These are phyloP conservation scores for Tricholoma saponaceum DNA, from an alignment of 768 basidiomycete genomes.

Conservation along the genomic window DNA sequence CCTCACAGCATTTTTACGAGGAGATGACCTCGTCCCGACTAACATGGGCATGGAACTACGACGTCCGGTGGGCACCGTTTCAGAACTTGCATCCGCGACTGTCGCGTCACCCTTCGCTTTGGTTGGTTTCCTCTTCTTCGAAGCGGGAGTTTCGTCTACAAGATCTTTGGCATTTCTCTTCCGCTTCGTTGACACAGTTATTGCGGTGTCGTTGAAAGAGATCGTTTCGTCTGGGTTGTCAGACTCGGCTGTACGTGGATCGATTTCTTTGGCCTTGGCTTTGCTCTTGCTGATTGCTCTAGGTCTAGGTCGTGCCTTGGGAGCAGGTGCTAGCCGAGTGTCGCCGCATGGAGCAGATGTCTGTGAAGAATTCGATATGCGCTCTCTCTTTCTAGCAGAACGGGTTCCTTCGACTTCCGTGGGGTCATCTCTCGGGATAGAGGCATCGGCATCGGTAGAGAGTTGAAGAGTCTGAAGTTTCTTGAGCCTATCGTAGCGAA, in stretches of 20 bases:
- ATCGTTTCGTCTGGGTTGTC: not conserved
- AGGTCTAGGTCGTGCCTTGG: conserved; percentile 10
- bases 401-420: not conserved
- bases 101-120: not conserved
- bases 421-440: not conserved
- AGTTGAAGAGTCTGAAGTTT: conserved; percentile 14
- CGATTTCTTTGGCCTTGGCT: conserved; percentile 10
- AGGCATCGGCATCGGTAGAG: conserved; percentile 7
- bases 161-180: conserved; percentile 1
- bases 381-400: not conserved
- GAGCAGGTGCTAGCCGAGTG: not conserved
- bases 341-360: conserved; percentile 2
- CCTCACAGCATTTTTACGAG: not conserved
- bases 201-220: not conserved
- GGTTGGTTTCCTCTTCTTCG: conserved; percentile 10
- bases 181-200: not conserved
- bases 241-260: not conserved
- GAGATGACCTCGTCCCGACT: not conserved
- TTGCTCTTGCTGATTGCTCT: conserved; percentile 19
- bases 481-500: conserved; percentile 39
- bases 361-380: not conserved
- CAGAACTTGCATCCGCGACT: not conserved
- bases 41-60: not conserved
- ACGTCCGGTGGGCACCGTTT: not conserved
- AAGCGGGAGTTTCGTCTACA: not conserved